phyloP scores from a whole-genome alignment of 192 early-diverging fungal species.

The Coemansia sp. region DNA sequence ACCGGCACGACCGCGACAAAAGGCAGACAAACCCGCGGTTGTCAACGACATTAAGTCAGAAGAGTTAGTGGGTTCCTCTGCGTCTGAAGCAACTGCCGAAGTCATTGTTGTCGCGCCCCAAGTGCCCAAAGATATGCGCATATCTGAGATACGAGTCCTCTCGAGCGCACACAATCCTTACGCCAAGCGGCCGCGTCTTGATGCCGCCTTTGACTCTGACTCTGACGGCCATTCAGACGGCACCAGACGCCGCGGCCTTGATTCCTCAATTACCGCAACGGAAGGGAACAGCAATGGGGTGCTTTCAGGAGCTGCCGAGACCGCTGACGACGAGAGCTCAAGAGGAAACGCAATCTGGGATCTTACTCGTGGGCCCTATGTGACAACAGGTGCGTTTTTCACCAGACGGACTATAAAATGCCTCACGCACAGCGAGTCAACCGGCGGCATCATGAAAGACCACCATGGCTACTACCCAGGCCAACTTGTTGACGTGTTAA shows the following conservation, averaged over 20 bases:
- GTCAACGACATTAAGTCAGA: background rate
- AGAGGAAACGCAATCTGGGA: slow-evolving; percentile 34
- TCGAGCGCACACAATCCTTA: slow-evolving; percentile 35
- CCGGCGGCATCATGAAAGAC: slow-evolving; percentile 51
- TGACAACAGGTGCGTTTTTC: slow-evolving; percentile 52
- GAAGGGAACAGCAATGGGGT: background rate
- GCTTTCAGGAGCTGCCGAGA: background rate
- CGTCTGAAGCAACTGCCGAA: background rate
- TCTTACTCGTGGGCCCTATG: slow-evolving; percentile 34
- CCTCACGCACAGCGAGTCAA: slow-evolving; percentile 46
- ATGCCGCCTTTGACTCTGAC: slow-evolving; percentile 6
- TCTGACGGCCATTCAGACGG: background rate
- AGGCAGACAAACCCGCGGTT: background rate
- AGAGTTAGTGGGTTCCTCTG: background rate
- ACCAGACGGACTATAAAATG: slow-evolving; percentile 48
- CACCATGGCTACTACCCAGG: slow-evolving; percentile 53
- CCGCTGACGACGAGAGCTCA: background rate
- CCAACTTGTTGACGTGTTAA: slow-evolving; percentile 49
- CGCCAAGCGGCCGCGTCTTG: slow-evolving; percentile 12
- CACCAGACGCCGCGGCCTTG: background rate
- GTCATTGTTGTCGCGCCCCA: slow-evolving; percentile 11
- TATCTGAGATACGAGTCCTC: slow-evolving; percentile 29
- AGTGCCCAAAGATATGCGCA: slow-evolving; percentile 36
- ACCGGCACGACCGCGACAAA: background rate
- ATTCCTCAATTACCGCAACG: background rate